phyloP scores from a whole-genome alignment of 352 stramenopile species.

The Phytophthora lateralis region DNA sequence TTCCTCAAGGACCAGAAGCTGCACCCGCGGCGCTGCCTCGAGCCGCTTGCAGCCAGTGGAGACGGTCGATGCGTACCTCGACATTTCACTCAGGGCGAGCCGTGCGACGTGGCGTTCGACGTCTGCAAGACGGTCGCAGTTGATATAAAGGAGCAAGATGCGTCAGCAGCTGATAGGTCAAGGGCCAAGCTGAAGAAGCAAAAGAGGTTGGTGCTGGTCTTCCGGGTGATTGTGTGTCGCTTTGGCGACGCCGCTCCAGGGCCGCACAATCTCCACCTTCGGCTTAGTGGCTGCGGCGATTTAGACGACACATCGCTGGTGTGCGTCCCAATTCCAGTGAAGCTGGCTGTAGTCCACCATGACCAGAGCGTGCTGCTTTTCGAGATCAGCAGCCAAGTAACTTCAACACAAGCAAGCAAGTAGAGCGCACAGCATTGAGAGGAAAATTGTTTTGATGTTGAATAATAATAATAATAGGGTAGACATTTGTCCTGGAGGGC shows the following conservation, averaged over 20 bases:
- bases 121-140: slow-evolving; percentile 56
- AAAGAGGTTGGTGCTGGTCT: slow-evolving; percentile 56
- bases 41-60: slow-evolving; percentile 10
- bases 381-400: slow-evolving; percentile 38
- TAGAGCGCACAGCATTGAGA: slow-evolving; percentile 1
- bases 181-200: slow-evolving; percentile 30
- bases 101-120: slow-evolving; percentile 51
- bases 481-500: slow-evolving; percentile 27
- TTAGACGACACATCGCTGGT: neutral
- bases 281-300: slow-evolving; percentile 3
- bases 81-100: slow-evolving; percentile 19
- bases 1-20: slow-evolving; percentile 76
- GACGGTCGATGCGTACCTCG: slow-evolving; percentile 24
- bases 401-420: slow-evolving; percentile 15
- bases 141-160: neutral
- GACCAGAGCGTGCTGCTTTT: slow-evolving; percentile 71
- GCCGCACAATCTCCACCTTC: slow-evolving; percentile 28
- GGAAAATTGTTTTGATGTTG: slow-evolving; percentile 32
- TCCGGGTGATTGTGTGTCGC: slow-evolving; percentile 58
- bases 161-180: neutral
- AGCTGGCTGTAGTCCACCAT: slow-evolving; percentile 64
- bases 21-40: slow-evolving; percentile 54
- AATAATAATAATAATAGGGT: slow-evolving; percentile 54
- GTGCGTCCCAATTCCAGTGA: slow-evolving; percentile 42
- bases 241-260: slow-evolving; percentile 47